Evolutionary conservation across 2,329 filamentous ascomycete genomes (phyloP).

Genomic region (Cucurbitaria berberidis): DNA sequence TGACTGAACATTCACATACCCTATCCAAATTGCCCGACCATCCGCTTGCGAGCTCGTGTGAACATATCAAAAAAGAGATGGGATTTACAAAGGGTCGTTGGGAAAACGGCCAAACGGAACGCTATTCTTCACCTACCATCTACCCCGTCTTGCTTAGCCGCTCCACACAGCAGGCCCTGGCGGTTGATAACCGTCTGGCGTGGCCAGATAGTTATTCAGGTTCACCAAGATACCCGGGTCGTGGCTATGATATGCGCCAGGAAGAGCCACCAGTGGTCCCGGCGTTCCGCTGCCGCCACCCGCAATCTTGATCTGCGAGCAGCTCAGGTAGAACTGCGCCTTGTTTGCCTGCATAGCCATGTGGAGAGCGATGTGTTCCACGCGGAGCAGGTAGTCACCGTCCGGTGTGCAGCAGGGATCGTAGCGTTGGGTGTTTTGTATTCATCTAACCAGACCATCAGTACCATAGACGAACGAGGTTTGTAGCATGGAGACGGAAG

Average conservation of each 20-base stretch:
- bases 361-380: conserved; percentile 50
- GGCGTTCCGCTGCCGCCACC: conserved; percentile 50
- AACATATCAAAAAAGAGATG: no score
- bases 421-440: conserved; percentile 43
- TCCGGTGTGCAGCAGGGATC: conserved; percentile 43
- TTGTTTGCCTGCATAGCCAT: conserved; percentile 39
- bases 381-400: conserved; percentile 50
- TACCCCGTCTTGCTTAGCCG: conserved; percentile 4
- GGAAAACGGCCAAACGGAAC: background rate
- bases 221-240: conserved; percentile 38
- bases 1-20: background rate
- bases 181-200: conserved; percentile 26
- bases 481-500: background rate
- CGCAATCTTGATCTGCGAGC: conserved; percentile 52
- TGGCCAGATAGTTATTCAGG: conserved; percentile 20
- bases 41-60: no score
- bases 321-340: conserved; percentile 50
- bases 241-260: conserved; percentile 33
- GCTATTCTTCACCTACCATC: background rate
- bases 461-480: background rate
- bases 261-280: conserved; percentile 33
- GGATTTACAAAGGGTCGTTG: no score
- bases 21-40: background rate
- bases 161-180: conserved; percentile 36
- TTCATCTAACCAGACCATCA: conserved; percentile 20